Conservation (phyloP, 176 grass and related monocot species). For the Phragmites australis region DNA sequence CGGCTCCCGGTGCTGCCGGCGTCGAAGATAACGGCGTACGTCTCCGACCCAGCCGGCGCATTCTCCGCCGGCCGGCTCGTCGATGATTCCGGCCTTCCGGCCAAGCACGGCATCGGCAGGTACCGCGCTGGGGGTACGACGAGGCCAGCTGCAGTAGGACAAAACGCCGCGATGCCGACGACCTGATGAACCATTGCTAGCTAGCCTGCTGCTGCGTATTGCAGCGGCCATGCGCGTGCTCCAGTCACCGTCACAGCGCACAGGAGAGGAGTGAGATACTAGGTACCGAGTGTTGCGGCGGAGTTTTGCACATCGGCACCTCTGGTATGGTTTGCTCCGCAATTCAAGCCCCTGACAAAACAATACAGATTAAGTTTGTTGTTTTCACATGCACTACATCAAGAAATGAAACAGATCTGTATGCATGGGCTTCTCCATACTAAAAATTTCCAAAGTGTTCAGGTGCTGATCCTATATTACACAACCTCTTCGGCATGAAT, state of each 20-base stretch:
- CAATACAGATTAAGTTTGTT: not conserved
- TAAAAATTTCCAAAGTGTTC: no score
- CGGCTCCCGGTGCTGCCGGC: conserved; percentile 49
- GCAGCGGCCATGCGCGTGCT: no score
- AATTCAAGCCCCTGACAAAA: not conserved
- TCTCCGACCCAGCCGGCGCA: not conserved
- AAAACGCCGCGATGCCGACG: not conserved
- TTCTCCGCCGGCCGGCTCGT: not conserved
- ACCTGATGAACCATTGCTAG: not conserved
- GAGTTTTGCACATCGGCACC: not conserved
- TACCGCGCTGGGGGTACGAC: not conserved
- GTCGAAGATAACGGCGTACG: conserved; percentile 41
- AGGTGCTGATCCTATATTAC: no score
- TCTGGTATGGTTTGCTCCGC: not conserved
- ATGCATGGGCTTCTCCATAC: not conserved
- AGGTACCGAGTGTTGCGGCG: no score
- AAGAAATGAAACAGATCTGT: not conserved
- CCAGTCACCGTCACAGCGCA: no score
- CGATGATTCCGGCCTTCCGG: not conserved
- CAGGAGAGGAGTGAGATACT: no score
- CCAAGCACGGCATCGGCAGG: not conserved
- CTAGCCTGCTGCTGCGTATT: not conserved
- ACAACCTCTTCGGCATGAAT: not conserved
- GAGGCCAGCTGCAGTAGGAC: not conserved
- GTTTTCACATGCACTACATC: not conserved